Base-by-base conservation (phyloP, 2,329 filamentous ascomycete species). In the Nothophoma quercina region DNA sequence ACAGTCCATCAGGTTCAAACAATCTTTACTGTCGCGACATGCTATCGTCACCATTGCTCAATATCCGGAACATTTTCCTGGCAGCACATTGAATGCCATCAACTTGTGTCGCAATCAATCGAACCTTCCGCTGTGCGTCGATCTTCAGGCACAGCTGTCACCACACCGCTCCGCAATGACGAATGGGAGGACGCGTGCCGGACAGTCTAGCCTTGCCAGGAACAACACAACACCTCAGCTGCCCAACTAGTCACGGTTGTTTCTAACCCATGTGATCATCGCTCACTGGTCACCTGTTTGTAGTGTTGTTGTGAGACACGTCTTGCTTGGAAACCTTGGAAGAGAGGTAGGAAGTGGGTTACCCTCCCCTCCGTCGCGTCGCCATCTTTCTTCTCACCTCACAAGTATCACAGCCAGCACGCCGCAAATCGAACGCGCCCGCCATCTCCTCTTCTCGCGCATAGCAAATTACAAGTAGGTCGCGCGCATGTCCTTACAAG, bases 291-390 rank as follows among this genome's bases (percentile, higher is more conserved):
- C 49, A 41, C 35, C 36, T 49, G 45, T 44, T 44, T 40, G 21
- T 13, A 47, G 44, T 49, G 33, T 55, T 44, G 51, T 49, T 54
- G 23, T 50, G 51, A 55, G 51, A 55, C 51, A 45, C 44, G 35
- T 49, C 45, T 45, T 29, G 51, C 51, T 32, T 49, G 43, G 12
- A 10, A 43, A 26, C 51, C 26, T 49, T 38, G 12, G 13, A 43
- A 26, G 15, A 29, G 45, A 41, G n/a, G 21, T 28, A 30, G 40
- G 19, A 42, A 8, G 32, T 38, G 12, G 23, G 36, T 28, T 45
- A 22, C 19, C 33, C 26, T 26, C 23, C 44, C 40, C 45, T 55
- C 51, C 40, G 39, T 49, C 29, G 32, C 39, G 51, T 43, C 44
- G 33, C 44, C 39, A 48, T 30, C 33, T 54, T 32, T 38, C 38